Evolutionary conservation across 352 stramenopile species (phyloP).

Genomic region (Aphanomyces astaci): DNA sequence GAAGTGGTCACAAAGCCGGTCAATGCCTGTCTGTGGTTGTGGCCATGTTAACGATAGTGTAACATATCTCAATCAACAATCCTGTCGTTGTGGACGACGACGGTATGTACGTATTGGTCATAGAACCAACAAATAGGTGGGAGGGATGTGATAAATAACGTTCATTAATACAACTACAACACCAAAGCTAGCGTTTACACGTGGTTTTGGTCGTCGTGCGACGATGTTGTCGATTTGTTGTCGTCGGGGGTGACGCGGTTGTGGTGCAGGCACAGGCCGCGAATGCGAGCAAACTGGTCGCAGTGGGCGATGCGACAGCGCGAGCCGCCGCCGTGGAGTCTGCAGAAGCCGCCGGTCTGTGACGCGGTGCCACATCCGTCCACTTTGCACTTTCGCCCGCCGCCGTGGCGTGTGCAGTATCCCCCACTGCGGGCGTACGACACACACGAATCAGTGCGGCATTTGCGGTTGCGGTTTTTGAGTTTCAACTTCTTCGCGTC

Average conservation of each 20-base stretch:
- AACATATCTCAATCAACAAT: too few species aligned
- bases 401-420: slow-evolving; percentile 22
- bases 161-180: too few species aligned
- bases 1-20: too few species aligned
- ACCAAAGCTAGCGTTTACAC: neutral
- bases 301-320: slow-evolving; percentile 11
- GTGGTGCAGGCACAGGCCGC: slow-evolving; percentile 18
- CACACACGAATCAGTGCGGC: slow-evolving; percentile 16
- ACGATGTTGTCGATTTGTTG: neutral
- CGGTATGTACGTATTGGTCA: neutral
- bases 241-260: slow-evolving; percentile 7
- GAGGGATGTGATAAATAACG: too few species aligned
- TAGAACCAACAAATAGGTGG: too few species aligned
- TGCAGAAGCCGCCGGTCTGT: slow-evolving; percentile 23
- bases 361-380: slow-evolving; percentile 19
- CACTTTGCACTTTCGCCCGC: slow-evolving; percentile 22
- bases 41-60: too few species aligned
- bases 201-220: neutral
- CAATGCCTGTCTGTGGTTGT: too few species aligned
- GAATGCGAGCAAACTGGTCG: slow-evolving; percentile 21
- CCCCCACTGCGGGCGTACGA: slow-evolving; percentile 23
- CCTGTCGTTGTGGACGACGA: too few species aligned
- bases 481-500: slow-evolving; percentile 21
- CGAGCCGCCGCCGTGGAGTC: slow-evolving; percentile 20
- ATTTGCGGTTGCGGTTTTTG: slow-evolving; percentile 23